Percentiles rank a stretch among this genome's conserved stretches.
Evolutionary conservation across 75 land plant genomes (phyloP).

Genomic region (Isoetes taiwanensis): DNA sequence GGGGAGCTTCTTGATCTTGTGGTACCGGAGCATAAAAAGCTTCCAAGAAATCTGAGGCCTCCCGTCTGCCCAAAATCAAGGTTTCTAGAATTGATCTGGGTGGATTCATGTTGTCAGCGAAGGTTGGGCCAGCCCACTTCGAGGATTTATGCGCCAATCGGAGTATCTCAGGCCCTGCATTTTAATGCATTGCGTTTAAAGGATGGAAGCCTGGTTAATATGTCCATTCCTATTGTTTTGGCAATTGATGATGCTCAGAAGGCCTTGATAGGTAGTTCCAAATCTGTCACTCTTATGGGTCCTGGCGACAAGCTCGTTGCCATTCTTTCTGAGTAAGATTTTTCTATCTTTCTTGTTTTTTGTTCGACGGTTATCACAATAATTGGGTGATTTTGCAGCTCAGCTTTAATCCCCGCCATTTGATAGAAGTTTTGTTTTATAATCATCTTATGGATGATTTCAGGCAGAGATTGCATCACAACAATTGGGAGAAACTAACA

Average conservation of each 20-base stretch:
- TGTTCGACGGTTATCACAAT: too few species aligned
- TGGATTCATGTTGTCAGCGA: constrained; percentile 86
- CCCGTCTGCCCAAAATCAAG: constrained; percentile 36
- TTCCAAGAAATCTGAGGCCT: constrained; percentile 32
- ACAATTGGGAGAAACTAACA: too few species aligned
- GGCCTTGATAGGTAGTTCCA: constrained; percentile 34
- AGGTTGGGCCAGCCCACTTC: constrained; percentile 91
- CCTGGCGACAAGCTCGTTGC: constrained; percentile 46
- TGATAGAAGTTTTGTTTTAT: too few species aligned
- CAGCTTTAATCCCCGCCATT: too few species aligned
- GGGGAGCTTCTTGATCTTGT: constrained; percentile 64
- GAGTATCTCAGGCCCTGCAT: constrained; percentile 90
- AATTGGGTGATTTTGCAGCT: too few species aligned
- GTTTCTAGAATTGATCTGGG: constrained; percentile 49
- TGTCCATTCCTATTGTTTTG: constrained; percentile 92
- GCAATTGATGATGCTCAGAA: constrained; percentile 60
- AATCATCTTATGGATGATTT: too few species aligned
- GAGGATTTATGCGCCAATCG: constrained; percentile 83
- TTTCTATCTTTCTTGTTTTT: not conserved
- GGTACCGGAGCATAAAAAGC: constrained; percentile 40
- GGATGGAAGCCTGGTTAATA: constrained; percentile 66
- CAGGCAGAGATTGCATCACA: too few species aligned
- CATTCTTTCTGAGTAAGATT: constrained; percentile 49
- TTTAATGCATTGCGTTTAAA: constrained; percentile 49
- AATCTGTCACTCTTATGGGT: constrained; percentile 44